phyloP scores from a whole-genome alignment of 108 stramenopile genomes.

The Fistulifera solaris region DNA sequence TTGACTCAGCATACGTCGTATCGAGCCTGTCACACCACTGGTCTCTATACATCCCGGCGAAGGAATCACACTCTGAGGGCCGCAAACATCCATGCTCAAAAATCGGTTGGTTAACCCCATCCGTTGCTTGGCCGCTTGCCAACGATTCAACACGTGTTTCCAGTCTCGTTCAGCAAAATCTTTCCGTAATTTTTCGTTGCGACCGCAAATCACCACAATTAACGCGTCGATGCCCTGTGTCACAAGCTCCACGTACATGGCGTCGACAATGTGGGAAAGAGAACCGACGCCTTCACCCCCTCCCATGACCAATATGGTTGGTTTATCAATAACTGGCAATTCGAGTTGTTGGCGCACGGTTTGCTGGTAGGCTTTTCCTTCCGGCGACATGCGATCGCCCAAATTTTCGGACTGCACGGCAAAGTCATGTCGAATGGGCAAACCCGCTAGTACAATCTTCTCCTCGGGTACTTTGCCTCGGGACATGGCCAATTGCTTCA shows the following conservation, averaged over 20 bases:
- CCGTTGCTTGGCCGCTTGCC: conserved; percentile 4
- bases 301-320: conserved; percentile 61
- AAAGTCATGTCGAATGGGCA: conserved; percentile 93
- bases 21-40: conserved; percentile 13
- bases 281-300: conserved; percentile 94
- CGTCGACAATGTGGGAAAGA: conserved; percentile 78
- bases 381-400: conserved; percentile 53
- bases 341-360: conserved; percentile 32
- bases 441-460: conserved; percentile 79
- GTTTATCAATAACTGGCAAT: conserved; percentile 33
- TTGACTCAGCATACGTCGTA: conserved; percentile 38
- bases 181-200: conserved; percentile 52
- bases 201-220: conserved; percentile 92
- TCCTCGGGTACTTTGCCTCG: conserved; percentile 71
- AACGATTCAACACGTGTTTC: conserved; percentile 33
- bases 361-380: conserved; percentile 47
- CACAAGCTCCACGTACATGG: conserved; percentile 56
- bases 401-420: conserved; percentile 53
- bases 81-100: conserved; percentile 22
- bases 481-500: conserved; percentile 58
- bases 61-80: conserved; percentile 2
- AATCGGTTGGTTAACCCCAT: conserved; percentile 10
- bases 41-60: conserved; percentile 44
- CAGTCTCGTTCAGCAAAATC: conserved; percentile 63
- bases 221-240: conserved; percentile 57